These are phyloP conservation scores for Rosa lucieae DNA, from an alignment of 306 rosid species.

Conservation along the genomic window DNA sequence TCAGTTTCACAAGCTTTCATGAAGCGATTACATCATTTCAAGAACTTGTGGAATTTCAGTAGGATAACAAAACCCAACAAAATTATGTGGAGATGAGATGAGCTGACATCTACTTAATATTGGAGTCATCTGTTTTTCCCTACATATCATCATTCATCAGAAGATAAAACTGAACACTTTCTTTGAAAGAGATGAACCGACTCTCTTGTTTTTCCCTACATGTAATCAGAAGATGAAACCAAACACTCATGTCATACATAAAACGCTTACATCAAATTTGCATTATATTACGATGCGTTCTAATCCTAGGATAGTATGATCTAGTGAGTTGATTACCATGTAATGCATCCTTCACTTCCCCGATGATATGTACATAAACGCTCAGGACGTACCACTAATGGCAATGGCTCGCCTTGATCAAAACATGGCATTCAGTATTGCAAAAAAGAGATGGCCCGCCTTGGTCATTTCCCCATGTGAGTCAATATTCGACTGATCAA, in stretches of 20 bases:
- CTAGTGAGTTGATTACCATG: not conserved
- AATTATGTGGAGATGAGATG: not conserved
- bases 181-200: not conserved
- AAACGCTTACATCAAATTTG: not conserved
- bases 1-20: not conserved
- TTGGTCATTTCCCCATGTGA: slow-evolving; percentile 72
- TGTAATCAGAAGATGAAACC: not conserved
- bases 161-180: not conserved
- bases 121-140: not conserved
- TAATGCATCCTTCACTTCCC: not conserved
- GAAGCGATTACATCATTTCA: not conserved
- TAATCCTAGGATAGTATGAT: not conserved
- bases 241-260: not conserved
- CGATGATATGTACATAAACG: slow-evolving; percentile 1
- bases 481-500: slow-evolving; percentile 72
- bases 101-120: not conserved
- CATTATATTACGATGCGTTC: not conserved
- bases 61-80: not conserved
- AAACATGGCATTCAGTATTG: not conserved
- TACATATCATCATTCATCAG: not conserved
- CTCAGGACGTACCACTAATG: not conserved
- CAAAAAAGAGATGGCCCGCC: not conserved
- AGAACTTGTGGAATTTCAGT: not conserved
- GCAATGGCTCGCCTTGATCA: not conserved
- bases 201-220: not conserved